Evolutionary conservation across 163 green algal genomes (phyloP), one percentile per base, ranked within the genome.

Genomic region (Chlamydomonas reinhardtii): DNA sequence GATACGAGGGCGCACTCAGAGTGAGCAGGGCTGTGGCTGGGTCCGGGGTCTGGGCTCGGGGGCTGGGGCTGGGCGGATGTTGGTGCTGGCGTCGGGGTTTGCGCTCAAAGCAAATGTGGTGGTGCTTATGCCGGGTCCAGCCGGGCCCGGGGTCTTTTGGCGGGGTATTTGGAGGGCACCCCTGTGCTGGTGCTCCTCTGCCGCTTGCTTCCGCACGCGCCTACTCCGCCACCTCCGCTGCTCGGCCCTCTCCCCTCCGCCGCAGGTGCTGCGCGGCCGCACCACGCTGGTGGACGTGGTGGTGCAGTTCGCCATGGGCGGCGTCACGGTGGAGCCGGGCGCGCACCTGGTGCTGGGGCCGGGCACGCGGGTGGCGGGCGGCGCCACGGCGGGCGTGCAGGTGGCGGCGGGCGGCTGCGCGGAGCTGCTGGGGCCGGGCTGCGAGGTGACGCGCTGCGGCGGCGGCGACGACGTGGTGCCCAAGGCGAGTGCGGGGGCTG

Each of bases 241-340:
- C 43, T 48, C 27, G 4, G 29, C 25, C 20, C 32, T 25, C 48
- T 32, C 59, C n/a, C n/a, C 56, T 19, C 14, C 56, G 19, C 31
- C 59, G 22, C 73, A 90, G 85, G 85, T 90, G 65, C 56, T 78
- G 14, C 35, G 68, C 4, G 87, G 87, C 2, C 68, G 68, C n/a
- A 86, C 81, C 22, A 88, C 81, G 25, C 32, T 88, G 74, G 56
- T 88, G 39, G 87, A 91, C 43, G 84, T 86, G 72, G 43, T 54
- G 37, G 74, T 91, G 69, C 87, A 91, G 81, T 91, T 82, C 81
- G 62, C 56, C 54, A 87, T 86, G 78, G 79, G 65, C 34, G 87
- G 87, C 17, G 12, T 85, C n/a, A 69, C 71, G 71, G 84, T 85
- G 75, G 29, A 31, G 76, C 25, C 31, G 81, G 82, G 82, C 0